Evolutionary conservation across 2,329 filamentous ascomycete genomes (phyloP).

Genomic region (Colletotrichum scovillei): DNA sequence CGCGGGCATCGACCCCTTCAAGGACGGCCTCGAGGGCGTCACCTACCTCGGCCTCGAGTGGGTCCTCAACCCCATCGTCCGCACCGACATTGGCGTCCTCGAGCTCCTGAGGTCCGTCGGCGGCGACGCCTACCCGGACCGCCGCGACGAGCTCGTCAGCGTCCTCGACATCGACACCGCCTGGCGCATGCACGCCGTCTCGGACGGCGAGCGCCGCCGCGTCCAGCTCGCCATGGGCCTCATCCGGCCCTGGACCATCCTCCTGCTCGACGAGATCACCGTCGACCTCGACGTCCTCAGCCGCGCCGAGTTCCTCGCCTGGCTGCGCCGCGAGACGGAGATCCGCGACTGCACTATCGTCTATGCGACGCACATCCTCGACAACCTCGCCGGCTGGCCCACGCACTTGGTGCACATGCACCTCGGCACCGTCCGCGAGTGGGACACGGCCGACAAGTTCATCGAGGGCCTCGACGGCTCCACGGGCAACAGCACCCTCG

Average conservation of each 20-base stretch:
- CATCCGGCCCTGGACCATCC: conserved; percentile 88
- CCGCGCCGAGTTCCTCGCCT: conserved; percentile 85
- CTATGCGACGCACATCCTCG: conserved; percentile 96
- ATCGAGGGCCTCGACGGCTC: conserved; percentile 60
- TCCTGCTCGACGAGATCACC: conserved; percentile 95
- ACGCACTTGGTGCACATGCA: conserved; percentile 97
- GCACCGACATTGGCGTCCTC: conserved; percentile 91
- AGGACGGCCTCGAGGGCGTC: conserved; percentile 88
- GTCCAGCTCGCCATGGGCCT: conserved; percentile 98
- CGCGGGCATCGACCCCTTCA: conserved; percentile 90
- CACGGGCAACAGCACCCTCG: conserved; percentile 82
- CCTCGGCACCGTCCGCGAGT: conserved; percentile 87
- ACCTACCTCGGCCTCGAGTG: conserved; percentile 98
- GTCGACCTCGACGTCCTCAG: conserved; percentile 93
- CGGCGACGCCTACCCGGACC: conserved; percentile 82
- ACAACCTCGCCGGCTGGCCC: conserved; percentile 94
- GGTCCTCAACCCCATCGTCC: conserved; percentile 97
- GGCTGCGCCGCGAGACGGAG: conserved; percentile 89
- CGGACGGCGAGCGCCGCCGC: conserved; percentile 88
- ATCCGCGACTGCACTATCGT: conserved; percentile 87
- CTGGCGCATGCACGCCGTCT: conserved; percentile 97
- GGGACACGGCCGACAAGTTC: conserved; percentile 80
- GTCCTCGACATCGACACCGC: conserved; percentile 92
- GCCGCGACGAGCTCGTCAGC: conserved; percentile 85
- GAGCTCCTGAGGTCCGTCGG: conserved; percentile 89